These are phyloP conservation scores for Phytopythium aichiense DNA, from an alignment of 352 stramenopile species.

Conservation along the genomic window DNA sequence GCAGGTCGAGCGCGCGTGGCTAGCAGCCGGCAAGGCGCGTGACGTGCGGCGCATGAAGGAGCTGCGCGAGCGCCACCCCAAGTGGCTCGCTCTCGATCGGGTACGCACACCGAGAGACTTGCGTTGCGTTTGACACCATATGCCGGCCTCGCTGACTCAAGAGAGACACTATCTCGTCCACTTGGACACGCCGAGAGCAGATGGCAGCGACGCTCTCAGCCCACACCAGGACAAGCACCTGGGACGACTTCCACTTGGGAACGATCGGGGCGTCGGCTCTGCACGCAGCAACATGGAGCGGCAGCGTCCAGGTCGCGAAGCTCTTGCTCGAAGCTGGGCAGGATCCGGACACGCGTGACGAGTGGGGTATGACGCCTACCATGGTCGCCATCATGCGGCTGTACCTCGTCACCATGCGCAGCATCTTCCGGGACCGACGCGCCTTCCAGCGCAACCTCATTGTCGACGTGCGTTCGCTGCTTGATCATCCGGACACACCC, in stretches of 20 bases:
- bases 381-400: conserved; percentile 24
- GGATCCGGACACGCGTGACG: conserved; percentile 11
- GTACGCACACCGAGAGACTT: conserved; percentile 7
- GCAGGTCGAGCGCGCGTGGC: conserved; percentile 15
- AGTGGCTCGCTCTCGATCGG: conserved; percentile 20
- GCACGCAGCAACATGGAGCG: conserved; percentile 21
- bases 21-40: conserved; percentile 9
- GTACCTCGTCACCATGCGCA: conserved; percentile 21
- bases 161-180: not conserved
- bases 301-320: conserved; percentile 8
- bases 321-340: conserved; percentile 22
- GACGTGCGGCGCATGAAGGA: conserved; percentile 14
- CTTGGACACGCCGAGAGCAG: not conserved
- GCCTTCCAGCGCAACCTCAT: conserved; percentile 18
- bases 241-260: conserved; percentile 16
- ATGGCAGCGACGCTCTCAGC: not conserved
- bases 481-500: not conserved
- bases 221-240: conserved; percentile 12
- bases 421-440: conserved; percentile 11
- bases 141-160: not conserved
- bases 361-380: conserved; percentile 19
- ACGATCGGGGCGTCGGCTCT: conserved; percentile 21
- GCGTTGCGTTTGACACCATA: not conserved
- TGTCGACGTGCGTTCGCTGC: conserved; percentile 14
- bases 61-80: conserved; percentile 7